phyloP scores from a whole-genome alignment of 805 yeast genomes.

The Yarrowia yakushimensis region DNA sequence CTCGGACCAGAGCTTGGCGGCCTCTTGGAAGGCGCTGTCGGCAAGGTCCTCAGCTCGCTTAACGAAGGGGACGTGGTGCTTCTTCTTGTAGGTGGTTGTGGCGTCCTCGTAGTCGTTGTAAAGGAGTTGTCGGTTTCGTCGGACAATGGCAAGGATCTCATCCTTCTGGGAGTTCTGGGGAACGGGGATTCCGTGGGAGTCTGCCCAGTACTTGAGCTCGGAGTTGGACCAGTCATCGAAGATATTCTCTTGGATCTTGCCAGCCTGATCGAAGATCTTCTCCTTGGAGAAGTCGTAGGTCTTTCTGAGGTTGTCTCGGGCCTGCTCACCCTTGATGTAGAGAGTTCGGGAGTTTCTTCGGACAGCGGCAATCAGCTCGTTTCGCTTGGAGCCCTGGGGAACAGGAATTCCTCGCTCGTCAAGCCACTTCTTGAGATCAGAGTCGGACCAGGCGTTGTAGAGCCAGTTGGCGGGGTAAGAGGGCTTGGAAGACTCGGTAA shows the following conservation, averaged over 20 bases:
- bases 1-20: conserved; percentile 38
- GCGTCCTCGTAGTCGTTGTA: conserved; percentile 30
- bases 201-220: conserved; percentile 45
- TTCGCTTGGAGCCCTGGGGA: conserved; percentile 35
- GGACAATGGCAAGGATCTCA: conserved; percentile 33
- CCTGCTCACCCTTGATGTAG: conserved; percentile 29
- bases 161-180: conserved; percentile 29
- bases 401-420: conserved; percentile 37
- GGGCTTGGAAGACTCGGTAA: neutral
- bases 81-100: conserved; percentile 24
- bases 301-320: conserved; percentile 37
- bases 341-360: conserved; percentile 33
- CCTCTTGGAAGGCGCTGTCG: conserved; percentile 30
- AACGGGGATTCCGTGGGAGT: conserved; percentile 38
- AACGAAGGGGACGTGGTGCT: conserved; percentile 29
- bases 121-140: conserved; percentile 37
- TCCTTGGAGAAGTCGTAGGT: conserved; percentile 37
- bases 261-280: conserved; percentile 39
- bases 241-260: conserved; percentile 40
- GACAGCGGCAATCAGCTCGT: conserved; percentile 41
- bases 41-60: conserved; percentile 30
- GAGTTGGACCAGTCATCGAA: conserved; percentile 44
- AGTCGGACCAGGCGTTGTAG: conserved; percentile 37
- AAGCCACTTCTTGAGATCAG: conserved; percentile 35
- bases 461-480: conserved; percentile 33